These are phyloP conservation scores for Typha latifolia DNA, from an alignment of 176 grass and related monocot species.

Conservation along the genomic window DNA sequence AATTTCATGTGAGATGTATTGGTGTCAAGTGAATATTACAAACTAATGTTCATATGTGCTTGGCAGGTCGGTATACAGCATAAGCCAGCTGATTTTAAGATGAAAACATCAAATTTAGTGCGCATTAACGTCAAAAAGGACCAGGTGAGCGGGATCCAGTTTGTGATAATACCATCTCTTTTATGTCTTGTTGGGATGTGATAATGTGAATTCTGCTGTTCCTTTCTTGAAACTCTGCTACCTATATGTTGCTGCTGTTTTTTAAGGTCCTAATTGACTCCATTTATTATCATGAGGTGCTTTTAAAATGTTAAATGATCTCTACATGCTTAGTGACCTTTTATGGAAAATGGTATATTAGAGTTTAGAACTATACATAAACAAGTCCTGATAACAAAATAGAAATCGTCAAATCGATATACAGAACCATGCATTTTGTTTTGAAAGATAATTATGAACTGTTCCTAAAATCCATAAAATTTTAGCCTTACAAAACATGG, in stretches of 20 bases:
- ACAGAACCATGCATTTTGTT: no score
- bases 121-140: conserved; percentile 76
- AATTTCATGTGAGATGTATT: not conserved
- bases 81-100: conserved; percentile 68
- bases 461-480: no score
- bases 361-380: not conserved
- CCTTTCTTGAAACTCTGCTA: not conserved
- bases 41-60: conserved; percentile 18
- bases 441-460: no score
- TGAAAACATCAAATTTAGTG: conserved; percentile 73
- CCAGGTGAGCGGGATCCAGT: conserved; percentile 40
- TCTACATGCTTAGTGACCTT: not conserved
- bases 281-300: not conserved
- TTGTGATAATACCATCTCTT: not conserved
- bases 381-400: not conserved
- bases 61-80: conserved; percentile 71
- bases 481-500: no score
- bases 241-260: no score
- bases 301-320: not conserved
- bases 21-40: conserved; percentile 15
- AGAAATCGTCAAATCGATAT: no score
- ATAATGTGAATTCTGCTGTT: not conserved
- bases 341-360: not conserved
- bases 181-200: not conserved
- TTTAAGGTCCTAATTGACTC: no score